Percentiles rank a stretch among this genome's conserved stretches.
These are phyloP conservation scores for Tricholoma sp. DNA, from an alignment of 768 basidiomycete species.

Conservation along the genomic window DNA sequence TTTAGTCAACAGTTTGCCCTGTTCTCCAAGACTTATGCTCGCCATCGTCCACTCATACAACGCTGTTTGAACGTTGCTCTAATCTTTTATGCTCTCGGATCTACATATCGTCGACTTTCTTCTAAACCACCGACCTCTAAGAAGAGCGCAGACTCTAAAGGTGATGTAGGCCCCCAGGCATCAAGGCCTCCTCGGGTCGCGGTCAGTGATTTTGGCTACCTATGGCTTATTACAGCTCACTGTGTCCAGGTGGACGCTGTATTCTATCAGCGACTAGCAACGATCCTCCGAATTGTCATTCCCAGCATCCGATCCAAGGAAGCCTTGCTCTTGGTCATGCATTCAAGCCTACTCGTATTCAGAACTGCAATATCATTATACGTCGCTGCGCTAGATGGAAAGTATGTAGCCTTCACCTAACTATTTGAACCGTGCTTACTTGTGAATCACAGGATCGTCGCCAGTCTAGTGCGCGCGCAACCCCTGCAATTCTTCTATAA, in stretches of 20 bases:
- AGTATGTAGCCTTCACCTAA: conserved; percentile 36
- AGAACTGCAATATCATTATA: conserved; percentile 91
- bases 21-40: conserved; percentile 49
- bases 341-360: conserved; percentile 84
- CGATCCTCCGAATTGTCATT: conserved; percentile 82
- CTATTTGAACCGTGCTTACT: not conserved
- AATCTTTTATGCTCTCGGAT: conserved; percentile 61
- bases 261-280: conserved; percentile 78
- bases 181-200: conserved; percentile 60
- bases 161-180: conserved; percentile 11
- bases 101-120: conserved; percentile 56
- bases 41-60: conserved; percentile 70
- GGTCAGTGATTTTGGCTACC: conserved; percentile 34
- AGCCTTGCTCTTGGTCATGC: conserved; percentile 80
- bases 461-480: conserved; percentile 86
- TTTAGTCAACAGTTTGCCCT: conserved; percentile 33
- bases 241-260: conserved; percentile 73
- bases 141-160: conserved; percentile 26
- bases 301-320: conserved; percentile 84
- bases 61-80: conserved; percentile 64
- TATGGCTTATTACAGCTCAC: not conserved
- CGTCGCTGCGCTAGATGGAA: conserved; percentile 91
- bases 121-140: conserved; percentile 34
- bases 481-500: conserved; percentile 76
- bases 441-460: conserved; percentile 69